Evolutionary conservation across 192 early-diverging fungal species (phyloP).

Genomic region (Coemansia sp.): DNA sequence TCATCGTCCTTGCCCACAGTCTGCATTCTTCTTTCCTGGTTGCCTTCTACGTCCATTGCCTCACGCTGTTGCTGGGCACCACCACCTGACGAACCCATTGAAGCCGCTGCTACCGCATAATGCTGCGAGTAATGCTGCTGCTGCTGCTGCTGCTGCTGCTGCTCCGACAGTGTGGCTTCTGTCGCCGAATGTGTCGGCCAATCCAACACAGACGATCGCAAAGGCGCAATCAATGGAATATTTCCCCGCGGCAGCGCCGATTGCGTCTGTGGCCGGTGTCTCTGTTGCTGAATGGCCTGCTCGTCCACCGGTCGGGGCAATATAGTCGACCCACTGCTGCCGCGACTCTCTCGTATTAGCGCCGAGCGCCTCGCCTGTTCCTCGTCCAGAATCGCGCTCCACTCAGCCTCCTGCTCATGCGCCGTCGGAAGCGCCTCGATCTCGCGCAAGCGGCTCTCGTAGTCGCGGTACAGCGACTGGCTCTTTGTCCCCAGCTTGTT

Average conservation of each 20-base stretch:
- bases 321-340: conserved; percentile 16
- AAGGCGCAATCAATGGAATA: background rate
- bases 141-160: background rate
- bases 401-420: conserved; percentile 46
- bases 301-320: conserved; percentile 14
- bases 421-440: conserved; percentile 34
- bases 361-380: conserved; percentile 35
- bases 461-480: conserved; percentile 53
- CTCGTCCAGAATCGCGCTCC: conserved; percentile 29
- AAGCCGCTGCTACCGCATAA: background rate
- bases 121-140: conserved; percentile 12
- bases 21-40: background rate
- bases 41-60: background rate
- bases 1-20: conserved; percentile 34
- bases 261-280: background rate
- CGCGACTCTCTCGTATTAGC: conserved; percentile 37
- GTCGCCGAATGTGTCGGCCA: conserved; percentile 9
- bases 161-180: conserved; percentile 11
- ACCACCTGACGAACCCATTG: conserved; percentile 1
- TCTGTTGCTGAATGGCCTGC: conserved; percentile 11
- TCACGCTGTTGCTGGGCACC: conserved; percentile 7
- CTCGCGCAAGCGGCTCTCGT: conserved; percentile 45
- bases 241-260: conserved; percentile 1
- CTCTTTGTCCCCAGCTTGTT: conserved; percentile 54
- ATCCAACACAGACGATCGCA: conserved; percentile 13